Evolutionary conservation across 768 basidiomycete genomes (phyloP).

Genomic region (Pseudohyphozyma bogoriensis): DNA sequence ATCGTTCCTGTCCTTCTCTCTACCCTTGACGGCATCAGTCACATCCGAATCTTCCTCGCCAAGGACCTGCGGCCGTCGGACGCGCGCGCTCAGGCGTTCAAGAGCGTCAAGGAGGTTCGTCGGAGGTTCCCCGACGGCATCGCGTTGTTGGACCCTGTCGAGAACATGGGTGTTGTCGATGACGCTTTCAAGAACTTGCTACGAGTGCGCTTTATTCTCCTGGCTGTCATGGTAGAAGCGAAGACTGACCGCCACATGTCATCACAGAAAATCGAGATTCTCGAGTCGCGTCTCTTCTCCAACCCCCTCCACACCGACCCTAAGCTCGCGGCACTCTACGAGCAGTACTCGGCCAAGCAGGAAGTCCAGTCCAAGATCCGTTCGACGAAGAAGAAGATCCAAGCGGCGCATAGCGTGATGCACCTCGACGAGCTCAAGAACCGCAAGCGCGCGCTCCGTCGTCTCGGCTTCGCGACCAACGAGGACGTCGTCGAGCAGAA

Average conservation of each 20-base stretch:
- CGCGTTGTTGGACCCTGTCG: constrained; percentile 73
- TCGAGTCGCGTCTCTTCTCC: constrained; percentile 75
- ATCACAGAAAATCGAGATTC: constrained; percentile 74
- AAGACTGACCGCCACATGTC: background rate
- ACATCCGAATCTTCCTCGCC: constrained; percentile 74
- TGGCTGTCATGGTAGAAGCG: background rate
- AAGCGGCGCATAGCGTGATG: constrained; percentile 79
- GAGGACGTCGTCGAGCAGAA: constrained; percentile 96
- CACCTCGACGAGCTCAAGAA: constrained; percentile 95
- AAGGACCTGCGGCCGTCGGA: constrained; percentile 74
- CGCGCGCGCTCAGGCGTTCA: constrained; percentile 74
- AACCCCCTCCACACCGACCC: constrained; percentile 71
- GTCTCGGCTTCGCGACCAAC: constrained; percentile 77
- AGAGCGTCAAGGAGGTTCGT: constrained; percentile 83
- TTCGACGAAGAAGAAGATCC: constrained; percentile 70
- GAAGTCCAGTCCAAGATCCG: constrained; percentile 59
- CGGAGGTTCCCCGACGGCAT: constrained; percentile 80
- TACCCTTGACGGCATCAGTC: constrained; percentile 74
- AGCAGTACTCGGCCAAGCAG: constrained; percentile 66
- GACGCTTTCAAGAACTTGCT: constrained; percentile 81
- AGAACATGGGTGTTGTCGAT: constrained; percentile 93
- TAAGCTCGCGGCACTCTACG: constrained; percentile 68
- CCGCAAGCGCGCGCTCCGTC: constrained; percentile 82
- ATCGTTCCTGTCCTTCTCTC: constrained; percentile 81
- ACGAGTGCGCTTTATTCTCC: constrained; percentile 46